A percentile compares a stretch with the other conserved stretches of the same genome.
Conservation (phyloP, 2,329 filamentous ascomycete species). For the Malbranchea cinnamomea region DNA sequence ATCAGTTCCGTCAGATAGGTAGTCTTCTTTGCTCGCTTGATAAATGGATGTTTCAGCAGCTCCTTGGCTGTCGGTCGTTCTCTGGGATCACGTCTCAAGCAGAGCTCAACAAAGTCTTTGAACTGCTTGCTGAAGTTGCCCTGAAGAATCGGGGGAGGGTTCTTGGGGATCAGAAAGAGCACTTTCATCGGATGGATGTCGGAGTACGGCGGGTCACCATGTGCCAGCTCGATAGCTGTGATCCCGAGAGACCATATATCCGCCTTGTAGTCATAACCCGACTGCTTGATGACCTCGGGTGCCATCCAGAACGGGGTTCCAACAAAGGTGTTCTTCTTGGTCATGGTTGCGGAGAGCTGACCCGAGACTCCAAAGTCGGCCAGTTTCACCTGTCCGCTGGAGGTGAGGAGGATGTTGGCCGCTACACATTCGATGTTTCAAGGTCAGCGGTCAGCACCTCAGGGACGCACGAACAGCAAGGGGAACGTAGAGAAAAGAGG, state of each 20-base stretch:
- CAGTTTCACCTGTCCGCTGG: conserved; percentile 89
- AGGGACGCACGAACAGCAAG: neutral
- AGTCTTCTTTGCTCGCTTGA: conserved; percentile 82
- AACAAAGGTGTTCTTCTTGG: conserved; percentile 98
- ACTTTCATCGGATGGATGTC: conserved; percentile 99
- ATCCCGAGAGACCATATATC: conserved; percentile 97
- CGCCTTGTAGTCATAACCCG: conserved; percentile 92
- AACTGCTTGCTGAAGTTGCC: conserved; percentile 70
- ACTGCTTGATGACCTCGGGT: conserved; percentile 96
- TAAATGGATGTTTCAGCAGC: conserved; percentile 75
- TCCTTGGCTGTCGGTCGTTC: conserved; percentile 80
- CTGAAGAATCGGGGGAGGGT: conserved; percentile 66
- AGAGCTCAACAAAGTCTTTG: conserved; percentile 72
- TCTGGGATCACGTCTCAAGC: conserved; percentile 74
- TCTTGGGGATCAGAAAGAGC: conserved; percentile 89
- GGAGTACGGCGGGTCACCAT: conserved; percentile 84
- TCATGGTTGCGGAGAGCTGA: conserved; percentile 94
- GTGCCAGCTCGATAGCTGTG: conserved; percentile 79
- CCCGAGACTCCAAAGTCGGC: conserved; percentile 96
- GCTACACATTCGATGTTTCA: too few relatives aligned
- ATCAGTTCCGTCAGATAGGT: conserved; percentile 95
- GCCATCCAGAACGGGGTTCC: conserved; percentile 99
- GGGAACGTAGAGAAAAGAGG: neutral
- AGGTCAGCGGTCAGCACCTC: conserved; percentile 4
- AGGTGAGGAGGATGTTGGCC: conserved; percentile 78